Conservation (phyloP, 2,329 filamentous ascomycete genomes). For the Colletotrichum sp. region DNA sequence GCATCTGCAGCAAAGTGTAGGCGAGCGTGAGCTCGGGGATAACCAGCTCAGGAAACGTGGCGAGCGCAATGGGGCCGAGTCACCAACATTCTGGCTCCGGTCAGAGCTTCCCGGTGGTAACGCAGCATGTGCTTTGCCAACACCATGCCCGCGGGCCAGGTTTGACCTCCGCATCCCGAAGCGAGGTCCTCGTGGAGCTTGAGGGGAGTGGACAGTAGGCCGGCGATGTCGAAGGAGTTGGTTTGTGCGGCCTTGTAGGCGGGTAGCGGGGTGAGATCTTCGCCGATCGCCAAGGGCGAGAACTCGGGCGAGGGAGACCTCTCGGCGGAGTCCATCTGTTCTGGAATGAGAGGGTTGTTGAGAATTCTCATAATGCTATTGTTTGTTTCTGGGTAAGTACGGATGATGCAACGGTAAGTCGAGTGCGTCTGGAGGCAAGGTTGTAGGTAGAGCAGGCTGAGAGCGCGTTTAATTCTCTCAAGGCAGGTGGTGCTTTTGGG, state of each 20-base stretch:
- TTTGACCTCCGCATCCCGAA: slow-evolving; percentile 88
- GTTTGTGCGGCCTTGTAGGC: slow-evolving; percentile 60
- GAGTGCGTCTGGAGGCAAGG: neutral
- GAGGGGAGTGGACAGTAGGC: slow-evolving; percentile 72
- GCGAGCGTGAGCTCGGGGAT: neutral
- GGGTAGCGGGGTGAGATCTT: slow-evolving; percentile 64
- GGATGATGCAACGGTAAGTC: neutral
- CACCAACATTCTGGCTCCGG: slow-evolving; percentile 75
- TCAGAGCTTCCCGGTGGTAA: slow-evolving; percentile 68
- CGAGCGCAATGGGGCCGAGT: neutral
- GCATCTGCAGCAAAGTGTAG: neutral
- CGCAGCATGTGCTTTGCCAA: slow-evolving; percentile 85
- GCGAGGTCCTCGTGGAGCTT: slow-evolving; percentile 84
- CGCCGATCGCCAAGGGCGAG: slow-evolving; percentile 55
- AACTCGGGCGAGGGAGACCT: slow-evolving; percentile 52
- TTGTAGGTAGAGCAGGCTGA: neutral
- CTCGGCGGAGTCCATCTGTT: slow-evolving; percentile 3
- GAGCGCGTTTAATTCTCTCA: neutral
- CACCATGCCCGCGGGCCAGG: slow-evolving; percentile 94
- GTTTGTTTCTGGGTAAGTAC: neutral
- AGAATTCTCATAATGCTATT: slow-evolving; percentile 17
- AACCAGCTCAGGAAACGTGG: neutral
- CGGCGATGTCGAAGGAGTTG: slow-evolving; percentile 69
- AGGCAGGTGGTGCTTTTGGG: neutral
- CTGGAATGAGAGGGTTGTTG: slow-evolving; percentile 14